A percentile compares a stretch with the other conserved stretches of the same genome.
Evolutionary conservation across 805 yeast genomes (phyloP).

Genomic region (Komagataella phaffii): DNA sequence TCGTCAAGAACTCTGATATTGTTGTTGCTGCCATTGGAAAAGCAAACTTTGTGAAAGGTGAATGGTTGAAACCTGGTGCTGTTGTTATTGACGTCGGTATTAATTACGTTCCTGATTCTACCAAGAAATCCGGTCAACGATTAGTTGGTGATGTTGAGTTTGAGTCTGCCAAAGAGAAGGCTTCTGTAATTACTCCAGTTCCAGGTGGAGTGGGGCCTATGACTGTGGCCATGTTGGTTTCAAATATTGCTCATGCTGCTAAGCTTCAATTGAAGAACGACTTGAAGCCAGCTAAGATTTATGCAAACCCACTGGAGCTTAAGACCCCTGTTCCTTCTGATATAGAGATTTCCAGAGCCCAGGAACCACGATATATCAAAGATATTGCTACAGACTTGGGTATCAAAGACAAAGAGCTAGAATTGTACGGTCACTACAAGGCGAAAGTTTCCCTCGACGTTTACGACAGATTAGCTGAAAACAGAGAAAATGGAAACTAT

Average conservation of each 20-base stretch:
- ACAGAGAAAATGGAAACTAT: slow-evolving; percentile 54
- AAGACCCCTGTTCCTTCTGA: slow-evolving; percentile 69
- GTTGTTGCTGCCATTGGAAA: slow-evolving; percentile 70
- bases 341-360: slow-evolving; percentile 65
- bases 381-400: slow-evolving; percentile 62
- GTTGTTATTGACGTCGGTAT: slow-evolving; percentile 77
- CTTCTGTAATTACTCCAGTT: slow-evolving; percentile 68
- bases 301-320: slow-evolving; percentile 44
- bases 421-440: slow-evolving; percentile 63
- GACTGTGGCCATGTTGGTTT: slow-evolving; percentile 76
- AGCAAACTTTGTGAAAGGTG: slow-evolving; percentile 59
- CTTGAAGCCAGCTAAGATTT: slow-evolving; percentile 22
- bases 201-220: slow-evolving; percentile 92
- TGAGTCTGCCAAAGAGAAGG: slow-evolving; percentile 36
- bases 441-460: slow-evolving; percentile 61
- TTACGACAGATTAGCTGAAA: slow-evolving; percentile 40
- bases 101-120: slow-evolving; percentile 53
- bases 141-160: slow-evolving; percentile 74
- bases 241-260: slow-evolving; percentile 61
- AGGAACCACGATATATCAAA: slow-evolving; percentile 55
- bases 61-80: slow-evolving; percentile 57
- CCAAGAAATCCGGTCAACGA: slow-evolving; percentile 55
- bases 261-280: slow-evolving; percentile 16
- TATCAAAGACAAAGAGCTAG: slow-evolving; percentile 52
- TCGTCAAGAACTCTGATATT: slow-evolving; percentile 53